phyloP scores from a whole-genome alignment of 495 filamentous ascomycete genomes.

The Aspergillus ostianus region DNA sequence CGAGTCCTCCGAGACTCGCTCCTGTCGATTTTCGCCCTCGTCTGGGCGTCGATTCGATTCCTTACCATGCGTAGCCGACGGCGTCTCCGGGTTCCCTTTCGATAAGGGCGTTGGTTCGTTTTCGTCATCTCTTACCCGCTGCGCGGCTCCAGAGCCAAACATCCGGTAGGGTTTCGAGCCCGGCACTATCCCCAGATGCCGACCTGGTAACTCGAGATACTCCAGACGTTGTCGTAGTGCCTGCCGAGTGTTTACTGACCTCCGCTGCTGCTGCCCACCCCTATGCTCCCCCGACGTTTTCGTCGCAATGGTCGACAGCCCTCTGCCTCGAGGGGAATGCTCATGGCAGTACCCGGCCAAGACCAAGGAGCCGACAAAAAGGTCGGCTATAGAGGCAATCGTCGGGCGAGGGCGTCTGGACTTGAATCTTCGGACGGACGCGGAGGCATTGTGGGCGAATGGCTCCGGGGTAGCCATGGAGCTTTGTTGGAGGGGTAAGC shows the following conservation, averaged over 20 bases:
- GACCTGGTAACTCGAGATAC: conserved; percentile 18
- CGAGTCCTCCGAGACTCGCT: neutral
- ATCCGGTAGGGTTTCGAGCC: conserved; percentile 29
- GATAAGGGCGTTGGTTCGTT: conserved; percentile 8
- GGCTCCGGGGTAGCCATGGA: conserved; percentile 35
- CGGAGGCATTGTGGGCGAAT: conserved; percentile 29
- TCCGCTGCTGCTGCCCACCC: conserved; percentile 20
- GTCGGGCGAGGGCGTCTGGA: conserved; percentile 42
- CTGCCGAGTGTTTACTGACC: conserved; percentile 12
- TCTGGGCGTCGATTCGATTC: neutral
- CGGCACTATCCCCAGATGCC: conserved; percentile 17
- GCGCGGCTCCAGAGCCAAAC: conserved; percentile 31
- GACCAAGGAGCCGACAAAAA: conserved; percentile 65
- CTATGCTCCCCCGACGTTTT: conserved; percentile 13
- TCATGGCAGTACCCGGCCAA: conserved; percentile 60
- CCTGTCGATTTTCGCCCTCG: neutral
- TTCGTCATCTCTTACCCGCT: conserved; percentile 18
- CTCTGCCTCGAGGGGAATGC: conserved; percentile 44
- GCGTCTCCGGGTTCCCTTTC: neutral
- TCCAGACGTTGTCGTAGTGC: conserved; percentile 20
- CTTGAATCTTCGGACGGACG: conserved; percentile 35
- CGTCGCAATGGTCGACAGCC: conserved; percentile 28
- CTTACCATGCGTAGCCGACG: conserved; percentile 2
- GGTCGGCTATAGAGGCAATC: conserved; percentile 44
- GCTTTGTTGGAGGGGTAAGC: conserved; percentile 27